Evolutionary conservation across 371 early-diverging fungal genomes (phyloP).

Genomic region (Cokeromyces recurvatus): DNA sequence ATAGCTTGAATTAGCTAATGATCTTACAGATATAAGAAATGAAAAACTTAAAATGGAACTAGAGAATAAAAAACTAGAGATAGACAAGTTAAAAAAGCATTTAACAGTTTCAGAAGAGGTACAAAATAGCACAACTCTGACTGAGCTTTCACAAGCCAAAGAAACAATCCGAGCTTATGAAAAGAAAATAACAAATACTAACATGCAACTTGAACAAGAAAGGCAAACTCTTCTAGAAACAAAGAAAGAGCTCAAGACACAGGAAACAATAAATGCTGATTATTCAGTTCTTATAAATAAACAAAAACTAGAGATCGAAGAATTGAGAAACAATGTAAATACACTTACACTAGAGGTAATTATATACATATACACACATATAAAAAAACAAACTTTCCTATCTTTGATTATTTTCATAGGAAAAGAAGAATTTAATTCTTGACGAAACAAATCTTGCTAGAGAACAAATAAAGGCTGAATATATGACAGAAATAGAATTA

Average conservation of each 20-base stretch:
- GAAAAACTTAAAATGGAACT: slow-evolving; percentile 1
- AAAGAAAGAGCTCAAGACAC: slow-evolving; percentile 2
- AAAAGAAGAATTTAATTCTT: no score
- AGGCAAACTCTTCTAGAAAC: not conserved
- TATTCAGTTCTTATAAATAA: slow-evolving; percentile 21
- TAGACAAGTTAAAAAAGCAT: not conserved
- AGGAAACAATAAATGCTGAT: slow-evolving; percentile 9
- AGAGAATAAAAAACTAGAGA: slow-evolving; percentile 10
- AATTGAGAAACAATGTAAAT: no score
- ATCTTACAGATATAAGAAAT: not conserved
- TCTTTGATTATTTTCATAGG: no score
- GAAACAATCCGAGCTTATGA: not conserved
- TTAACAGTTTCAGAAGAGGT: not conserved
- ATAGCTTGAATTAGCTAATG: not conserved
- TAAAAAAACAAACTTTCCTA: no score
- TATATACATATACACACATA: no score
- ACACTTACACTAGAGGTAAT: not conserved
- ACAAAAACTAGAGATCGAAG: slow-evolving; percentile 28
- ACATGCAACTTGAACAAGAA: slow-evolving; percentile 3
- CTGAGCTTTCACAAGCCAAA: not conserved
- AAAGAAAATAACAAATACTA: slow-evolving; percentile 7
- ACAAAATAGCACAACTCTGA: not conserved
- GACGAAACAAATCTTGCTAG: no score
- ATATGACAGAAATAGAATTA: no score
- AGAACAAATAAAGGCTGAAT: no score